Evolutionary conservation across 2,329 filamentous ascomycete species (phyloP).

Genomic region (Hypoxylon sp.): DNA sequence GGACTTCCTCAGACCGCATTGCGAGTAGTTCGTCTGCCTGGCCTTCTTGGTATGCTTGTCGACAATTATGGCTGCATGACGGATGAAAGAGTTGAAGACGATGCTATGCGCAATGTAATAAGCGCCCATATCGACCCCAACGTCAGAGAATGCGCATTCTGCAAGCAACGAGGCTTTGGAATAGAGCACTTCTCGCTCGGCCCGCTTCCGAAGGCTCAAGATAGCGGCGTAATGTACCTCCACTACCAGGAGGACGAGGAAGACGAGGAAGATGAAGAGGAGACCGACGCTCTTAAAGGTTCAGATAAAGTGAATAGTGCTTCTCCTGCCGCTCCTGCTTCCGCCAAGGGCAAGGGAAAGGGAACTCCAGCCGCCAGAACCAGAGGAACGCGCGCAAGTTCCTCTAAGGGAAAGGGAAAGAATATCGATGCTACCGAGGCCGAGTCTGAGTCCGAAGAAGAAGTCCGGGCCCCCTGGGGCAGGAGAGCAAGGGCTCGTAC

Average conservation of each 20-base stretch:
- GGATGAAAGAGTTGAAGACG: background rate
- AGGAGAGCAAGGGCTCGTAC: too few species aligned
- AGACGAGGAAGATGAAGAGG: background rate
- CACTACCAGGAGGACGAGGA: background rate
- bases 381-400: too few species aligned
- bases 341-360: too few species aligned
- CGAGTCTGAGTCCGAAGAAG: too few species aligned
- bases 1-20: background rate
- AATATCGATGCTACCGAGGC: too few species aligned
- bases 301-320: background rate
- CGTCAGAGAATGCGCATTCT: background rate
- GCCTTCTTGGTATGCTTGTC: background rate
- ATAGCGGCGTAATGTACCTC: background rate
- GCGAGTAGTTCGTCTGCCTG: background rate
- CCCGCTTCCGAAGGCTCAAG: background rate
- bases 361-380: too few species aligned
- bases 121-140: background rate
- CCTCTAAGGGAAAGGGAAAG: too few species aligned
- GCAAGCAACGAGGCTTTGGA: background rate
- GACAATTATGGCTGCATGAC: background rate
- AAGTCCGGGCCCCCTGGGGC: too few species aligned
- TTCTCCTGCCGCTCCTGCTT: too few species aligned
- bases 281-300: background rate
- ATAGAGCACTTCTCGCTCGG: background rate
- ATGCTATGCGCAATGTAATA: background rate